Evolutionary conservation across 164 flowering plant species (phyloP).

Genomic region (Piper longum): DNA sequence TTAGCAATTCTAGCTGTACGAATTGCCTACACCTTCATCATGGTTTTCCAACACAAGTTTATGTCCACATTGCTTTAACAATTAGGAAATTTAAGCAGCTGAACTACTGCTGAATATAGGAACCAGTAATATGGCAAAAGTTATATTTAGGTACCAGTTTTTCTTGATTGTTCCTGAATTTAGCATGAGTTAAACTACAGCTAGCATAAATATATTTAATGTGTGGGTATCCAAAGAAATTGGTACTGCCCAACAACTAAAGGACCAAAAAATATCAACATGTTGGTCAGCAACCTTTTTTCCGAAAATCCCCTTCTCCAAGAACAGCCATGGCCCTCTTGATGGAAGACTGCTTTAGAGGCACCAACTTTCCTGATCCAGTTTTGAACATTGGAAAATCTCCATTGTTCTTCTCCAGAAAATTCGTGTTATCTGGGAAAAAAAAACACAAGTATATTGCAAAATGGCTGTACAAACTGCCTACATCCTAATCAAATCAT

Average conservation of each 20-base stretch:
- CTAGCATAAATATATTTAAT: neutral
- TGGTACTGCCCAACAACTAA: too few species aligned
- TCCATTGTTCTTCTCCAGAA: neutral
- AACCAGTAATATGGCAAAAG: neutral
- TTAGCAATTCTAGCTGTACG: too few species aligned
- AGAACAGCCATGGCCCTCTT: constrained; percentile 13
- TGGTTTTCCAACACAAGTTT: too few species aligned
- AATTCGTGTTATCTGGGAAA: neutral
- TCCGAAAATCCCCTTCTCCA: constrained; percentile 2
- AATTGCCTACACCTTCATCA: too few species aligned
- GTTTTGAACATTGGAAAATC: constrained; percentile 38
- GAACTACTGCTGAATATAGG: too few species aligned
- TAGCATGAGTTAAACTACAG: neutral
- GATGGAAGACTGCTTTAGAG: constrained; percentile 36
- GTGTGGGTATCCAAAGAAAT: too few species aligned
- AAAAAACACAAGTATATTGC: neutral
- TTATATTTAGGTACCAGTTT: neutral
- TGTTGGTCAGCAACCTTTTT: neutral
- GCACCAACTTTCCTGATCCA: constrained; percentile 48
- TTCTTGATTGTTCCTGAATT: neutral
- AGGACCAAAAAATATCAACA: too few species aligned
- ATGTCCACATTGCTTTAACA: too few species aligned
- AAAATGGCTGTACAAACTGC: too few species aligned
- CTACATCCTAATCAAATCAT: too few species aligned
- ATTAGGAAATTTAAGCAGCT: too few species aligned